These are phyloP conservation scores for Trypanosoma congolense DNA, from an alignment of 208 protist genomes.

Conservation along the genomic window DNA sequence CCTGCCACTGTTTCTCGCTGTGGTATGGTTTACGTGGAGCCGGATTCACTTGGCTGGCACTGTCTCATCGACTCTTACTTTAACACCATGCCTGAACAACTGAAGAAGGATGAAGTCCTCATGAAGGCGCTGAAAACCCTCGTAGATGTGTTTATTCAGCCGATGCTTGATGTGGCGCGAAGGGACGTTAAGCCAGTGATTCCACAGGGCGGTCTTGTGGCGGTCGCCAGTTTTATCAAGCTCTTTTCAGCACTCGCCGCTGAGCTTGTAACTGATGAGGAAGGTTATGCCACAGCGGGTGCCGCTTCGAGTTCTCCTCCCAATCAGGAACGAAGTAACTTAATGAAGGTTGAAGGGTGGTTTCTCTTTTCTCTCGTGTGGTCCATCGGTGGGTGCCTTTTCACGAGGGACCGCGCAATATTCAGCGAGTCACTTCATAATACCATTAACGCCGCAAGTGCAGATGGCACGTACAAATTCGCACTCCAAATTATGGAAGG, in stretches of 20 bases:
- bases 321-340: slow-evolving; percentile 38
- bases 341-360: slow-evolving; percentile 83
- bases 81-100: slow-evolving; percentile 56
- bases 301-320: slow-evolving; percentile 12
- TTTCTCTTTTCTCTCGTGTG: slow-evolving; percentile 93
- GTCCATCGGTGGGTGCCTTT: slow-evolving; percentile 90
- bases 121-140: slow-evolving; percentile 37
- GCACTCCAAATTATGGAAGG: slow-evolving; percentile 67
- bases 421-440: slow-evolving; percentile 85
- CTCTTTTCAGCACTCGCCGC: slow-evolving; percentile 74
- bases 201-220: slow-evolving; percentile 62
- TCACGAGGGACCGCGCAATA: slow-evolving; percentile 55
- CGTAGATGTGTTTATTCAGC: slow-evolving; percentile 63
- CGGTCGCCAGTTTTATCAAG: slow-evolving; percentile 80
- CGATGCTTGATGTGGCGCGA: slow-evolving; percentile 79
- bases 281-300: slow-evolving; percentile 11
- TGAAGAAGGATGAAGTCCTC: slow-evolving; percentile 37
- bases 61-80: slow-evolving; percentile 88
- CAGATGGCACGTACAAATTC: slow-evolving; percentile 52
- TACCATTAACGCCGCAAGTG: slow-evolving; percentile 26
- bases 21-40: slow-evolving; percentile 98
- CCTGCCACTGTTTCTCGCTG: slow-evolving; percentile 97
- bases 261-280: slow-evolving; percentile 25
- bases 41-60: slow-evolving; percentile 90
- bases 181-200: slow-evolving; percentile 73